Percentiles rank a stretch among this genome's conserved stretches.
phyloP scores from a whole-genome alignment of 2,329 filamentous ascomycete genomes.

The Hymenoscyphus albidus region DNA sequence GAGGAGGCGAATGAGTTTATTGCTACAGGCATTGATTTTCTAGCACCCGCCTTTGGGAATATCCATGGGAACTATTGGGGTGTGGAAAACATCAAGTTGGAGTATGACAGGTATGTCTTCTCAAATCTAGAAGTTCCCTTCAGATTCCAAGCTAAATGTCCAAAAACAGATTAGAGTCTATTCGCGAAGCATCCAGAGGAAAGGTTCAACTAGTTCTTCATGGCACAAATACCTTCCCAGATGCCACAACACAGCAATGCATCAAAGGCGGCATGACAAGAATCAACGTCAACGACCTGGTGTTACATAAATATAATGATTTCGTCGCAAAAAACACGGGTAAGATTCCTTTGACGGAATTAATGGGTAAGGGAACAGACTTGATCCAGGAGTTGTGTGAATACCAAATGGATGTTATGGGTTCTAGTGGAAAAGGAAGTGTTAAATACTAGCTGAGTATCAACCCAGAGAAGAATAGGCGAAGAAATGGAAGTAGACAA shows the following conservation, averaged over 20 bases:
- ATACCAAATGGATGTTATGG: conserved; percentile 32
- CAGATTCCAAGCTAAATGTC: background rate
- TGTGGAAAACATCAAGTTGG: conserved; percentile 41
- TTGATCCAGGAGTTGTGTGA: conserved; percentile 33
- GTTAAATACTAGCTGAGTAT: conserved; percentile 3
- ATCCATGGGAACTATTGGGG: conserved; percentile 59
- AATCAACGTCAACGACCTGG: conserved; percentile 56
- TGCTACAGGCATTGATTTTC: conserved; percentile 62
- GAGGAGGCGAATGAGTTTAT: conserved; percentile 61
- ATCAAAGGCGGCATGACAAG: conserved; percentile 51
- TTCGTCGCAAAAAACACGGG: conserved; percentile 40
- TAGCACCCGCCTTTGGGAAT: conserved; percentile 66
- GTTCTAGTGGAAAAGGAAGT: conserved; percentile 24
- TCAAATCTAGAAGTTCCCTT: background rate
- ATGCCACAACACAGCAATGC: conserved; percentile 47
- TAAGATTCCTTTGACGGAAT: conserved; percentile 33
- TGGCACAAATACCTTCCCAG: conserved; percentile 52
- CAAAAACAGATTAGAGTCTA: conserved; percentile 37
- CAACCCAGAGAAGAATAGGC: background rate
- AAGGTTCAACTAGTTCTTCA: conserved; percentile 50
- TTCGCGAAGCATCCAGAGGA: conserved; percentile 35
- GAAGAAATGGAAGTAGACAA: no score
- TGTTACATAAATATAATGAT: conserved; percentile 48
- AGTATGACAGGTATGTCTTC: conserved; percentile 41
- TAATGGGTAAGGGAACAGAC: conserved; percentile 44